Evolutionary conservation across 1,284 basidiomycete species (phyloP), one percentile per base, ranked within the genome.

Genomic region (Sporisorium exsertum): DNA sequence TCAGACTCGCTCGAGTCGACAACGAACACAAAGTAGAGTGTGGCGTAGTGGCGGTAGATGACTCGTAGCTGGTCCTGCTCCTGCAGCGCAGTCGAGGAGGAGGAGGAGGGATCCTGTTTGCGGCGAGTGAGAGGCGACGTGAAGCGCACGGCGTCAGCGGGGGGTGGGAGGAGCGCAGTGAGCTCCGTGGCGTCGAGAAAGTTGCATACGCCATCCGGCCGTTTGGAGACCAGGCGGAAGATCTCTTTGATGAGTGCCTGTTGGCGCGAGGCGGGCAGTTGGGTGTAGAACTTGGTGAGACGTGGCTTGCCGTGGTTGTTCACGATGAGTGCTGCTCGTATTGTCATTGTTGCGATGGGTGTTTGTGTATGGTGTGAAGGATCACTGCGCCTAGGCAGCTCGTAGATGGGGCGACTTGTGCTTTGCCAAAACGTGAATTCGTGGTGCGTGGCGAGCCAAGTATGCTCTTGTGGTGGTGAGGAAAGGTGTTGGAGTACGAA

Each of bases 1-100:
- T 99, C 96, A 82, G 93, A 95, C 88, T 99, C 96, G 46, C 93
- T 93, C 40, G 91, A 91, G 81, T 98, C 96, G 27, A 98, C 95
- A 8, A 98, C 93, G 85, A 98, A 96, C 16, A 97, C 95, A 84
- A 99, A 99, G 87, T 94, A 95, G 29, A 99, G 89, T 2, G 96
- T 99, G 2, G 96, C 96, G 85, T 97, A 97, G 86, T 91, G 83
- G 22, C 81, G 77, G 47, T 85, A 85, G 43, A 85, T 85, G 16
- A 85, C 82, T 9, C 84, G 74, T 13, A 83, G 73, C 37, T 83
- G 77, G 42, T 83, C 78, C 42, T 80, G 18, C 1, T 24, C 20
- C n/a, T 24, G 22, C 13, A 32, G 24, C 5, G 32, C n/a, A n/a
- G n/a, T n/a, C 0, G 55, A 6, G 2, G 43, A 18, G 8, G 55